phyloP scores from a whole-genome alignment of 2,329 filamentous ascomycete genomes.

The Colletotrichum theobromicola region DNA sequence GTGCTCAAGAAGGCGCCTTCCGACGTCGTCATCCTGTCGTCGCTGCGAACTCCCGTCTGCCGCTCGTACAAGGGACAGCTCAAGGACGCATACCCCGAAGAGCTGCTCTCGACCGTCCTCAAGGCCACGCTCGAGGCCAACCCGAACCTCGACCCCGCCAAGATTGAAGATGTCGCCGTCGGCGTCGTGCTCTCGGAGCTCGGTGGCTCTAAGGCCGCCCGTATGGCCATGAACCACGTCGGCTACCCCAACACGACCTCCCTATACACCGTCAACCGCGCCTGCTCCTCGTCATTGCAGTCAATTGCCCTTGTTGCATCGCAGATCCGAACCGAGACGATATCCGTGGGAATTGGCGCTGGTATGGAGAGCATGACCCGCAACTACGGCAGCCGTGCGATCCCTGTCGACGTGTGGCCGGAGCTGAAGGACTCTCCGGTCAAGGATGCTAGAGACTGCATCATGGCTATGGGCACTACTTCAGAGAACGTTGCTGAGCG shows the following conservation, averaged over 20 bases:
- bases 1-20: slow-evolving; percentile 80
- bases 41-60: slow-evolving; percentile 87
- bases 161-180: slow-evolving; percentile 82
- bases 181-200: slow-evolving; percentile 92
- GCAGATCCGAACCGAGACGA: slow-evolving; percentile 75
- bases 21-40: slow-evolving; percentile 87
- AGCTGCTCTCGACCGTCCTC: slow-evolving; percentile 75
- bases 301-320: slow-evolving; percentile 77
- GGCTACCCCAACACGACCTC: slow-evolving; percentile 75
- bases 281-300: slow-evolving; percentile 80
- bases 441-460: slow-evolving; percentile 79
- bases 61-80: slow-evolving; percentile 83
- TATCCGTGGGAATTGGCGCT: slow-evolving; percentile 78
- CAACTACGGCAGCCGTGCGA: slow-evolving; percentile 86
- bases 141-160: slow-evolving; percentile 72
- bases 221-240: slow-evolving; percentile 88
- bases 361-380: slow-evolving; percentile 97
- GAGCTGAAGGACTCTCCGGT: slow-evolving; percentile 67
- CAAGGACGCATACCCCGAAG: slow-evolving; percentile 89
- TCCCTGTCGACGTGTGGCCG: slow-evolving; percentile 82
- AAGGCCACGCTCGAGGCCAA: slow-evolving; percentile 73
- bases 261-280: slow-evolving; percentile 88
- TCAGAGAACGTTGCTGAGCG: slow-evolving; percentile 85
- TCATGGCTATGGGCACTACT: slow-evolving; percentile 94
- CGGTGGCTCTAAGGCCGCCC: slow-evolving; percentile 86